Percentiles rank a stretch among this genome's conserved stretches.
Evolutionary conservation across 208 protist species (phyloP).

Genomic region (Porcisia deanei): DNA sequence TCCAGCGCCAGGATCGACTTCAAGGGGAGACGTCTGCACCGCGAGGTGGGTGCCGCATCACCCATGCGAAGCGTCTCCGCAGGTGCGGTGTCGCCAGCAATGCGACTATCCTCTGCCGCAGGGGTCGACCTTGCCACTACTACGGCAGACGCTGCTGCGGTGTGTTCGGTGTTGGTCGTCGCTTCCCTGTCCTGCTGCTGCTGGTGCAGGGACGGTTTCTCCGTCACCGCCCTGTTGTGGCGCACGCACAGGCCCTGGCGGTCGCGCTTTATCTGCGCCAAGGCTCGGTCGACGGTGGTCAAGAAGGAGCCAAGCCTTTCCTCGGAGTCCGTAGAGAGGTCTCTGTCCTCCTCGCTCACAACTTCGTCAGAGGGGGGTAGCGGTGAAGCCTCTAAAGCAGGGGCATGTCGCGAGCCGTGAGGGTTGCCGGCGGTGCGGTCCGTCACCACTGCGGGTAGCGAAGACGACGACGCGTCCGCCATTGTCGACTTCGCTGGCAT

Average conservation of each 20-base stretch:
- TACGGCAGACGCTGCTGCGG: neutral
- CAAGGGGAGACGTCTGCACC: neutral
- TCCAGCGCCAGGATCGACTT: slow-evolving; percentile 1
- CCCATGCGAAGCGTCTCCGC: neutral
- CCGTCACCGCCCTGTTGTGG: neutral
- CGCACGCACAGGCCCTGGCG: neutral
- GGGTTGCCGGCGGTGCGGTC: neutral
- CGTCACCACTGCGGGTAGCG: neutral
- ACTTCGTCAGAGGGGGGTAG: neutral
- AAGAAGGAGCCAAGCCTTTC: slow-evolving; percentile 23
- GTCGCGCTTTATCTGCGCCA: slow-evolving; percentile 21
- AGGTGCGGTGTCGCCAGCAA: neutral
- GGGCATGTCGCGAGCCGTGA: neutral
- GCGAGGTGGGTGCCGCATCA: neutral
- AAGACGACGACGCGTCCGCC: neutral
- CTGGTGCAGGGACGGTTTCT: neutral
- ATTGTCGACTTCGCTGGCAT: slow-evolving; percentile 1
- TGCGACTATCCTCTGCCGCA: neutral
- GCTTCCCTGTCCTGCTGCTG: neutral
- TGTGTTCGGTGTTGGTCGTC: too few relatives aligned
- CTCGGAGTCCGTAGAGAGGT: neutral
- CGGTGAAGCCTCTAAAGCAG: neutral
- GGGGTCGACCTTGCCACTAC: neutral
- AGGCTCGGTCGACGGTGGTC: slow-evolving; percentile 16
- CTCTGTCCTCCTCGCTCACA: neutral